Evolutionary conservation across 768 basidiomycete genomes (phyloP).

Genomic region (Xerocomus potaroensis): DNA sequence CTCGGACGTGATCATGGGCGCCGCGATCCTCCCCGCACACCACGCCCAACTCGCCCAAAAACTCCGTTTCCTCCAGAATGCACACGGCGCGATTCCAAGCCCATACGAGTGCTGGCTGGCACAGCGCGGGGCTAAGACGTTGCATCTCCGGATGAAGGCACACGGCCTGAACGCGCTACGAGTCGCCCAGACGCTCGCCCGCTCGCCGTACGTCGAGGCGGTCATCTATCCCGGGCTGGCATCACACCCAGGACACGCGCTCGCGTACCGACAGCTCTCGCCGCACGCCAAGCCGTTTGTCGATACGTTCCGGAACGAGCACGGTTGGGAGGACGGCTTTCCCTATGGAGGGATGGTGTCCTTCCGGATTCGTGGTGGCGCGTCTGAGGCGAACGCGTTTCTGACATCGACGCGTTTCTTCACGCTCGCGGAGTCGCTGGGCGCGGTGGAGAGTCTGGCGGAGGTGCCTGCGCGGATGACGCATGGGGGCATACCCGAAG

Average conservation of each 20-base stretch:
- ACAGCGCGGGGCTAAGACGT: constrained; percentile 87
- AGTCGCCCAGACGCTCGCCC: constrained; percentile 60
- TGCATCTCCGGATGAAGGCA: constrained; percentile 80
- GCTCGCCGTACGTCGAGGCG: constrained; percentile 58
- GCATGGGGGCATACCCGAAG: too few species aligned
- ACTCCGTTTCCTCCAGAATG: constrained; percentile 87
- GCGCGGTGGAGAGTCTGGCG: constrained; percentile 88
- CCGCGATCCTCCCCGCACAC: constrained; percentile 62
- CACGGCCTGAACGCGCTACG: constrained; percentile 81
- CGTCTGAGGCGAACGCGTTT: constrained; percentile 59
- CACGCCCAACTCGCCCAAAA: constrained; percentile 45
- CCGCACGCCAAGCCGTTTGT: constrained; percentile 69
- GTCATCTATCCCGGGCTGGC: constrained; percentile 86
- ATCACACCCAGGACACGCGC: constrained; percentile 58
- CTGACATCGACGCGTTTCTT: constrained; percentile 63
- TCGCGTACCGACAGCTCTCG: constrained; percentile 60
- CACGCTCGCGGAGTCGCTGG: constrained; percentile 81
- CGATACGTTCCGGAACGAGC: constrained; percentile 28
- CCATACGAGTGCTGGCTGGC: constrained; percentile 89
- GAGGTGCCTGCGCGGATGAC: constrained; percentile 71
- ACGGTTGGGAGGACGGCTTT: constrained; percentile 49
- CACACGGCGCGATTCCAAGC: constrained; percentile 79
- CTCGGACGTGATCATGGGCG: constrained; percentile 90
- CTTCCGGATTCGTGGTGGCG: constrained; percentile 54
- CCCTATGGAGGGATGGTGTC: constrained; percentile 91